phyloP scores from a whole-genome alignment of 2,329 filamentous ascomycete genomes.

The Neophaeococcomyces mojaviensis region DNA sequence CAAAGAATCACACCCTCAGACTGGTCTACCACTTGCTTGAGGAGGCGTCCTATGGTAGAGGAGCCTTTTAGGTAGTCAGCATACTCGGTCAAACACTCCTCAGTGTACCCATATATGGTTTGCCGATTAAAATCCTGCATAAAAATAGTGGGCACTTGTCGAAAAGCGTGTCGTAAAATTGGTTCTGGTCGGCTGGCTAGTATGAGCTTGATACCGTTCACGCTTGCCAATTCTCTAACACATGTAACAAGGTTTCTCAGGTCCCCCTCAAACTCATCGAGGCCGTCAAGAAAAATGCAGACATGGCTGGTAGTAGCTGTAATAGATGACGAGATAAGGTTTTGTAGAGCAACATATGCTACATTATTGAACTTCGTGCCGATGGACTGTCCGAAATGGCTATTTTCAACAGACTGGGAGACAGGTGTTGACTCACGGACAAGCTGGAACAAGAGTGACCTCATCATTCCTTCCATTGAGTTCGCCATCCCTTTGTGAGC shows the following conservation, averaged over 20 bases:
- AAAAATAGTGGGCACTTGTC: not conserved
- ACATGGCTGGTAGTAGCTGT: not conserved
- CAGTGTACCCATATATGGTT: not conserved
- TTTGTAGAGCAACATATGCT: too few species aligned
- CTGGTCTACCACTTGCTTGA: not conserved
- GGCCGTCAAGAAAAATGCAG: slow-evolving; percentile 11
- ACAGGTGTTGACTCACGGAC: not conserved
- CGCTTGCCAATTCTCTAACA: not conserved
- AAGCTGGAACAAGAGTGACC: not conserved
- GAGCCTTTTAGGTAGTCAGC: not conserved
- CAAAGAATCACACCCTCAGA: not conserved
- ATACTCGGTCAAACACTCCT: not conserved
- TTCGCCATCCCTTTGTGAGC: not conserved
- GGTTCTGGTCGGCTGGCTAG: not conserved
- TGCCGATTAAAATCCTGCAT: not conserved
- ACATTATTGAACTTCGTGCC: not conserved
- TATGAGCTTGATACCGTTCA: not conserved
- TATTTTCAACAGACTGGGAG: not conserved
- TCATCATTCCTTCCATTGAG: not conserved
- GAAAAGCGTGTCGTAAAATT: not conserved
- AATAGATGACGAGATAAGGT: not conserved
- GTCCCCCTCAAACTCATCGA: slow-evolving; percentile 10
- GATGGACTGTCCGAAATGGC: not conserved
- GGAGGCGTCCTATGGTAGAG: too few species aligned
- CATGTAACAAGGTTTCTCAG: not conserved